Evolutionary conservation across 441 rosid genomes (phyloP).

Genomic region (Populus hybrid): DNA sequence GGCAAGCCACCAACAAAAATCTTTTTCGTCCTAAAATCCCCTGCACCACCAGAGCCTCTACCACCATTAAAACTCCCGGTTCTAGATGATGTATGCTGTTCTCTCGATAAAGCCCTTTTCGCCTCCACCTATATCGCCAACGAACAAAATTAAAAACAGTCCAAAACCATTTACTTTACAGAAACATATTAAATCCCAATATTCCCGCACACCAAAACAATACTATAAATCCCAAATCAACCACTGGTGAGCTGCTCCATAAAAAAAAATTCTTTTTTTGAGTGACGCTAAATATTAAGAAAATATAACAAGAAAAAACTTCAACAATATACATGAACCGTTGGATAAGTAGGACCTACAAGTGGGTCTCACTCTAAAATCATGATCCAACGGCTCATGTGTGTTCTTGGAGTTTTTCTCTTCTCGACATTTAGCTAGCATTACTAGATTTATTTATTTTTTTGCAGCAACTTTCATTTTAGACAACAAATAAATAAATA

Average conservation of each 20-base stretch:
- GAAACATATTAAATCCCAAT: not conserved
- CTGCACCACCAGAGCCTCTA: conserved; percentile 60
- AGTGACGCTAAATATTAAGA: not conserved
- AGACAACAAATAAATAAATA: not conserved
- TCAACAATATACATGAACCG: not conserved
- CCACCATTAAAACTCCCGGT: conserved; percentile 46
- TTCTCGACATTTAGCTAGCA: not conserved
- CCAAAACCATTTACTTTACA: not conserved
- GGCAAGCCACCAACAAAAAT: conserved; percentile 96
- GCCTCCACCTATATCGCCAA: conserved; percentile 67
- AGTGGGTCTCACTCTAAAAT: not conserved
- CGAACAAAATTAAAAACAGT: conserved; percentile 6
- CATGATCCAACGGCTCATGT: not conserved
- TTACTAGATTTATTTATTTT: too few species aligned
- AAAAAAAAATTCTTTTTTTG: too few species aligned
- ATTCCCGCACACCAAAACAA: not conserved
- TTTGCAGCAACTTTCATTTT: not conserved
- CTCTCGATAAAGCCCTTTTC: conserved; percentile 85
- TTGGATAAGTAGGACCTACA: not conserved
- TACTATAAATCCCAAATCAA: not conserved
- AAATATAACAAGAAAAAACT: too few species aligned
- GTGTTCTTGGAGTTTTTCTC: not conserved
- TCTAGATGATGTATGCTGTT: conserved; percentile 66
- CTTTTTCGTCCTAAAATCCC: conserved; percentile 64
- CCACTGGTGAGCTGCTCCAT: not conserved